Evolutionary conservation across 805 yeast genomes (phyloP).

Genomic region (Candida parachauliodes): DNA sequence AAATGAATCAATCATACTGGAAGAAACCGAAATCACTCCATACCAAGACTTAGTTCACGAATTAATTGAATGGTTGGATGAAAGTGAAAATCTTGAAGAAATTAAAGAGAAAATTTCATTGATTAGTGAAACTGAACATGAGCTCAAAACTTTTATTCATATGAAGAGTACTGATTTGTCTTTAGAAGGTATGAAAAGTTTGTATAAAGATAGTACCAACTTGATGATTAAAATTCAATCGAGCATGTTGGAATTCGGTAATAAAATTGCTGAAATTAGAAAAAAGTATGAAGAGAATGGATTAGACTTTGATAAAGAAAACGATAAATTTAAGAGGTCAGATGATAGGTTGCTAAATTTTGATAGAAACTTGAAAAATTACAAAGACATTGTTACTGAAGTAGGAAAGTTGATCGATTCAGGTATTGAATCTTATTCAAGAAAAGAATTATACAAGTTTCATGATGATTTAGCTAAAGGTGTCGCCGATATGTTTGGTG

Average conservation of each 20-base stretch:
- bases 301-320: conserved; percentile 52
- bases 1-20: conserved; percentile 36
- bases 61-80: conserved; percentile 75
- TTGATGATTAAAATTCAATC: conserved; percentile 42
- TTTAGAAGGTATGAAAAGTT: conserved; percentile 36
- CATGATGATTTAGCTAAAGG: conserved; percentile 24
- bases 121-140: conserved; percentile 15
- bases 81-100: conserved; percentile 37
- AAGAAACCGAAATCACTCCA: conserved; percentile 33
- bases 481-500: conserved; percentile 27
- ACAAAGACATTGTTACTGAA: conserved; percentile 25
- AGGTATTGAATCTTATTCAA: conserved; percentile 20
- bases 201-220: conserved; percentile 41
- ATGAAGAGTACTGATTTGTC: conserved; percentile 48
- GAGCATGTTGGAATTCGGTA: conserved; percentile 41
- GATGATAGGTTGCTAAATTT: conserved; percentile 24
- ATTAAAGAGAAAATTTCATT: conserved; percentile 22
- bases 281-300: conserved; percentile 41
- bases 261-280: conserved; percentile 41
- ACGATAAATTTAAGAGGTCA: conserved; percentile 37
- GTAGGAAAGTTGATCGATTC: conserved; percentile 22
- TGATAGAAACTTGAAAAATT: conserved; percentile 22
- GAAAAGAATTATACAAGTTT: conserved; percentile 21
- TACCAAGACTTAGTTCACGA: conserved; percentile 36
- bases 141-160: conserved; percentile 33